Evolutionary conservation across 1,284 basidiomycete genomes (phyloP).

Genomic region (Irpex rosettiformis): DNA sequence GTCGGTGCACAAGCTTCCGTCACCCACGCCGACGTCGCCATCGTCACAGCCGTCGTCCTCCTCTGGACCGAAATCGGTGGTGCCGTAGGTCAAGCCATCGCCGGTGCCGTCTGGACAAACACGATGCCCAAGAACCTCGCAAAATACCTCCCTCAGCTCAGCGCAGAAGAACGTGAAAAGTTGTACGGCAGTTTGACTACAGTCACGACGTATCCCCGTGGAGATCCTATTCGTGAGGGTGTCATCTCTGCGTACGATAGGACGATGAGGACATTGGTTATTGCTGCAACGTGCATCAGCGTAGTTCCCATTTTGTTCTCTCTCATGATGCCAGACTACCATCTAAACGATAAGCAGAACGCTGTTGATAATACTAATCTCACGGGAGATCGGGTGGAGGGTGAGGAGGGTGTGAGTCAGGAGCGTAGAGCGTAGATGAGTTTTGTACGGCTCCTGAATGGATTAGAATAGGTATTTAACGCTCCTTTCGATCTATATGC

Average conservation of each 20-base stretch:
- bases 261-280: conserved; percentile 51
- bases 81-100: conserved; percentile 65
- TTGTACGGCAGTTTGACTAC: conserved; percentile 52
- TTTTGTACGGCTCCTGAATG: neutral
- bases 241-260: conserved; percentile 54
- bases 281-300: conserved; percentile 32
- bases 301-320: conserved; percentile 25
- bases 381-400: conserved; percentile 16
- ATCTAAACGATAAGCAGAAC: conserved; percentile 28
- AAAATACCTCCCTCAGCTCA: conserved; percentile 44
- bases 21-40: conserved; percentile 73
- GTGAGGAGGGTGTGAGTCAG: neutral
- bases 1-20: conserved; percentile 81
- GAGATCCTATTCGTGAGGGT: conserved; percentile 53
- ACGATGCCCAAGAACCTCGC: conserved; percentile 59
- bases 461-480: neutral
- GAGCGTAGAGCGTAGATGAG: neutral
- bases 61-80: conserved; percentile 80
- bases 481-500: neutral
- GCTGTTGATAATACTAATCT: conserved; percentile 24
- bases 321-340: conserved; percentile 27
- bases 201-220: conserved; percentile 42
- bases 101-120: conserved; percentile 58
- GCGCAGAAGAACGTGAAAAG: conserved; percentile 30
- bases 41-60: conserved; percentile 78